A percentile compares a stretch with the other conserved stretches of the same genome.
Evolutionary conservation across 2,329 filamentous ascomycete genomes (phyloP).

Genomic region (Colletotrichum sublineola): DNA sequence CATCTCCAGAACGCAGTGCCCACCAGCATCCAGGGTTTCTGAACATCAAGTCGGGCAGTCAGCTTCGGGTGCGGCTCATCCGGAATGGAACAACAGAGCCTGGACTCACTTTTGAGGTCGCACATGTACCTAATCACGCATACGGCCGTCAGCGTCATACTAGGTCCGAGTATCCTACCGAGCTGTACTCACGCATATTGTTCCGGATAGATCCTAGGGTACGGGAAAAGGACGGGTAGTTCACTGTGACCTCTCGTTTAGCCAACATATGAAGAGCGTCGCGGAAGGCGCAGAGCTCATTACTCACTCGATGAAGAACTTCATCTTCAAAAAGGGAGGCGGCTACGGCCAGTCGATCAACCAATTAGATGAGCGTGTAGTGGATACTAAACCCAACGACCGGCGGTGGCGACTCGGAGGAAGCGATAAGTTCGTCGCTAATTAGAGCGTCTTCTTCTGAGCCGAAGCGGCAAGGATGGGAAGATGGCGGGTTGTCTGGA

Average conservation of each 20-base stretch:
- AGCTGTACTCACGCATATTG: constrained; percentile 66
- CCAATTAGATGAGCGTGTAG: not conserved
- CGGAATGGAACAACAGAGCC: not conserved
- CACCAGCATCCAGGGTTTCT: constrained; percentile 90
- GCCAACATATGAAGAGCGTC: not conserved
- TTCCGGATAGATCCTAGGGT: constrained; percentile 71
- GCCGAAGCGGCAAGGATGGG: not conserved
- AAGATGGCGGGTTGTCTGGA: not conserved
- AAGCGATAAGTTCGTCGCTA: not conserved
- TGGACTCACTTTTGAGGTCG: constrained; percentile 65
- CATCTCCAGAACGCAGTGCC: constrained; percentile 98
- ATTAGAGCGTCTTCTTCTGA: not conserved
- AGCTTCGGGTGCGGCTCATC: not conserved
- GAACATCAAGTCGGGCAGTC: not conserved
- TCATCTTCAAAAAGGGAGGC: constrained; percentile 21
- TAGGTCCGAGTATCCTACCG: constrained; percentile 17
- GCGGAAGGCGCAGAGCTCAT: not conserved
- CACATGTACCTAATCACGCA: constrained; percentile 65
- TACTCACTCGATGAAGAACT: constrained; percentile 44
- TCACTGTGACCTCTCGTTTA: constrained; percentile 56
- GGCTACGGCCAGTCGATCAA: not conserved
- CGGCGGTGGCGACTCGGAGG: not conserved
- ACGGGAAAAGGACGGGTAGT: constrained; percentile 69
- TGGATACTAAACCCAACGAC: not conserved
- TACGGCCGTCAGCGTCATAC: constrained; percentile 21